phyloP scores from a whole-genome alignment of 192 early-diverging fungal genomes.

The Coemansia sp. region DNA sequence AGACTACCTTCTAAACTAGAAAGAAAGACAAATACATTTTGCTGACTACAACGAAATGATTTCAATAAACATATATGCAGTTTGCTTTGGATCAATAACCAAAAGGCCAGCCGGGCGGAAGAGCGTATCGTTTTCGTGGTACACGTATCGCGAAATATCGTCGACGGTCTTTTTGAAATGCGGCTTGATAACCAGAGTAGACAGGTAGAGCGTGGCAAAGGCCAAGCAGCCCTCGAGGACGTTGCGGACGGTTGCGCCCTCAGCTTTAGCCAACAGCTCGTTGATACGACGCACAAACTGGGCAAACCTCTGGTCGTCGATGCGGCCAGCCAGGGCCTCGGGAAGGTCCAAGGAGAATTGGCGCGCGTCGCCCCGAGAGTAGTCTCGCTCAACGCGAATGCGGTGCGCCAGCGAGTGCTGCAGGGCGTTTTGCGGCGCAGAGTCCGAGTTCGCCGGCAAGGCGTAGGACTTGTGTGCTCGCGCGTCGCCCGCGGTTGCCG shows the following conservation, averaged over 20 bases:
- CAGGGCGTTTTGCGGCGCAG: constrained; percentile 16
- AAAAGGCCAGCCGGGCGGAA: constrained; percentile 47
- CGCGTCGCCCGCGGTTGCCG: constrained; percentile 7
- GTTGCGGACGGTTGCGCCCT: constrained; percentile 52
- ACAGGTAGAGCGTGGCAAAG: constrained; percentile 56
- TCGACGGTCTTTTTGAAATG: constrained; percentile 42
- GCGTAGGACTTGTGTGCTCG: constrained; percentile 30
- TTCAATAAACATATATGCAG: constrained; percentile 59
- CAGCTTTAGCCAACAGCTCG: constrained; percentile 46
- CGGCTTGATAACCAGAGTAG: constrained; percentile 49
- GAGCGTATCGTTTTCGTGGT: constrained; percentile 41
- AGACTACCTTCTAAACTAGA: constrained; percentile 1
- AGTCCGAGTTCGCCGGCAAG: constrained; percentile 19
- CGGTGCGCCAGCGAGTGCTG: constrained; percentile 32
- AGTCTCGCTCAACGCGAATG: constrained; percentile 56
- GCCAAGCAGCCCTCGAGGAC: constrained; percentile 55
- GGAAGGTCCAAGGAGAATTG: constrained; percentile 47
- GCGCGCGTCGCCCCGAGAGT: constrained; percentile 47
- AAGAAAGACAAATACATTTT: neutral
- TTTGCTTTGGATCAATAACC: constrained; percentile 52
- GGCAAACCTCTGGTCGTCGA: constrained; percentile 47
- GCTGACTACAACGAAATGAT: constrained; percentile 23
- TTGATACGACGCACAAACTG: constrained; percentile 51
- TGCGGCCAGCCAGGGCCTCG: constrained; percentile 38
- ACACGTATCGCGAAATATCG: constrained; percentile 32